Conservation (phyloP, 495 filamentous ascomycete species). For the Extremus antarcticus region DNA sequence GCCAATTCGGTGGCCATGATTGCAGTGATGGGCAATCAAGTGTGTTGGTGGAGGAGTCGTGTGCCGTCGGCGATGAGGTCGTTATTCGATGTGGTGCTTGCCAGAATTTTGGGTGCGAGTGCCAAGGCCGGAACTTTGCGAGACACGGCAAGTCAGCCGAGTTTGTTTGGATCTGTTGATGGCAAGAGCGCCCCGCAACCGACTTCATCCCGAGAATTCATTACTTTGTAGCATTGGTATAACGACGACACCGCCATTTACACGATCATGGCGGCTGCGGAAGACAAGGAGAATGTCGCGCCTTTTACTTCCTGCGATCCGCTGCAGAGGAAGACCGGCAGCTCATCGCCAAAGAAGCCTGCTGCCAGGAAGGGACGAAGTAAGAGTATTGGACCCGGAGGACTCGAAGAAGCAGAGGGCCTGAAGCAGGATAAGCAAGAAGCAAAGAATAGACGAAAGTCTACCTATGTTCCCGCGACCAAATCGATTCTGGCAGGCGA, state of each 20-base stretch:
- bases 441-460: slow-evolving; percentile 67
- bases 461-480: slow-evolving; percentile 44
- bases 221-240: not conserved
- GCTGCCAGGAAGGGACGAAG: slow-evolving; percentile 59
- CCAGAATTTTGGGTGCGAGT: not conserved
- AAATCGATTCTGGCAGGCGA: slow-evolving; percentile 70
- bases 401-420: slow-evolving; percentile 53
- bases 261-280: slow-evolving; percentile 9
- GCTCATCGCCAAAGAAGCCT: slow-evolving; percentile 9
- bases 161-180: not conserved
- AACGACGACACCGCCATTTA: slow-evolving; percentile 3
- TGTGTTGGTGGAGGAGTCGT: not conserved
- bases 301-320: slow-evolving; percentile 14
- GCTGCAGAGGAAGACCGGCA: slow-evolving; percentile 8
- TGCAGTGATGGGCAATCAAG: slow-evolving; percentile 15
- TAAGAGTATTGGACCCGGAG: slow-evolving; percentile 89
- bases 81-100: not conserved
- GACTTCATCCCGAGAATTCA: not conserved
- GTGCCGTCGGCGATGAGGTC: slow-evolving; percentile 4
- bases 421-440: slow-evolving; percentile 48
- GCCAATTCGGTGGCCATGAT: slow-evolving; percentile 30
- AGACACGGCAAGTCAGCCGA: not conserved
- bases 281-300: slow-evolving; percentile 22
- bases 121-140: not conserved
- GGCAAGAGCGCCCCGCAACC: not conserved